These are phyloP conservation scores for Alloteropsis semialata DNA, from an alignment of 176 grass and related monocot genomes.

Conservation along the genomic window DNA sequence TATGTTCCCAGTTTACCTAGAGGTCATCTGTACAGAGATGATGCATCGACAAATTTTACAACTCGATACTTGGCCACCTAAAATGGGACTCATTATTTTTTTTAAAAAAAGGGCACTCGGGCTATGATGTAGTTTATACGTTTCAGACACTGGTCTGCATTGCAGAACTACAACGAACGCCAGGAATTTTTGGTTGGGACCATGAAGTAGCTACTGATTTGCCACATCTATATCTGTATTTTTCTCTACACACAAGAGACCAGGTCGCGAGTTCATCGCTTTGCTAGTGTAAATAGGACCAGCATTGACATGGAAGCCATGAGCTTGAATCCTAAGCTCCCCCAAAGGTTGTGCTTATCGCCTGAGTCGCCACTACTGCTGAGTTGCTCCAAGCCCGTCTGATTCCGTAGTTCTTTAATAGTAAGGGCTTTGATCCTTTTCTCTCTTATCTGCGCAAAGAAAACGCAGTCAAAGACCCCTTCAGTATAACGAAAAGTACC, in stretches of 20 bases:
- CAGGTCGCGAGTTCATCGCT: constrained; percentile 7
- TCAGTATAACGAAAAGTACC: background rate
- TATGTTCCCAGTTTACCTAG: background rate
- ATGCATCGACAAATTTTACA: background rate
- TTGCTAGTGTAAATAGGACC: constrained; percentile 37
- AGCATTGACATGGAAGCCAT: constrained; percentile 60
- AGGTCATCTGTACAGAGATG: background rate
- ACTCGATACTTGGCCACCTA: background rate
- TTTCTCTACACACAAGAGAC: background rate
- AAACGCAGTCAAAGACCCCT: background rate
- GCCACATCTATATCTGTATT: background rate
- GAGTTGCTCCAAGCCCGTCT: constrained; percentile 28
- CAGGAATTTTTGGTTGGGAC: background rate
- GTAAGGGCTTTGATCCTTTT: constrained; percentile 39
- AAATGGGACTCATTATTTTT: too few relatives aligned
- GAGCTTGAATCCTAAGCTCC: constrained; percentile 47
- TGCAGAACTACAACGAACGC: background rate
- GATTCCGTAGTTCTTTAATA: constrained; percentile 26
- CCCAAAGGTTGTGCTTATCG: constrained; percentile 53
- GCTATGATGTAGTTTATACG: background rate
- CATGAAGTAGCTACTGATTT: background rate
- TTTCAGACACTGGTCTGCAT: background rate
- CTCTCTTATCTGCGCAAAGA: constrained; percentile 43
- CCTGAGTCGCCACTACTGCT: background rate
- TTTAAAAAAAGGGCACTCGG: too few relatives aligned